Base-by-base conservation (phyloP, 345 rosid species). In the Cardamine occulta region DNA sequence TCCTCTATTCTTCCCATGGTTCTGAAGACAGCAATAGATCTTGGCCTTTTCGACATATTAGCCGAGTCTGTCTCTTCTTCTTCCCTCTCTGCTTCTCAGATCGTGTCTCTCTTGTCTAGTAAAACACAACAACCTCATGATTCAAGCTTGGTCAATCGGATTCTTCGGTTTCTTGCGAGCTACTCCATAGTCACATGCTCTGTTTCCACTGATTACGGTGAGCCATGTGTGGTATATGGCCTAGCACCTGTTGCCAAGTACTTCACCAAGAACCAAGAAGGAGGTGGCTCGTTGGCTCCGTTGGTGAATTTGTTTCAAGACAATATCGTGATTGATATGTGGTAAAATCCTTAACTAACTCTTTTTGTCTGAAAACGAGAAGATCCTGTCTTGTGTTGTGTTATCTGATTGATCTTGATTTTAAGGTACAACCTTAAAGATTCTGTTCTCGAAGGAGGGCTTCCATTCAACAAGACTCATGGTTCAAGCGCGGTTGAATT, bases 391-490 rank as follows among this genome's bases (percentile, higher is more conserved):
- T n/a, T n/a, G n/a, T n/a, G n/a, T 26, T 6, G 5, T 49, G 28
- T 11, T n/a, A 6, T 57, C 51, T 13, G 31, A 44, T 8, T 40
- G 26, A 17, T 51, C 32, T 15, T 61, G 26, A 15, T 58, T 26
- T 26, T n/a, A 53, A 86, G 88, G 87, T 80, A 82, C 77, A 15
- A 79, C 72, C 72, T 85, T 60, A 85, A 82, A 70, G 86, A 82
- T 14, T 82, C 74, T 13, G 78, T 85, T 40, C 65, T 84, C 0
- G 78, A 83, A 24, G 87, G 88, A 56, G 83, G 86, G 4, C 23
- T 85, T 74, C 87, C 91, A 49, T 87, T 87, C 17, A 75, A 80
- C 82, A 87, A 80, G 23, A 82, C 87, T 1, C 80, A 87, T 37
- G 89, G 89, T 18, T 81, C 74, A 70, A 68, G 65, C 29, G 74